Percentiles rank a stretch among this genome's conserved stretches.
These are phyloP conservation scores for Lactuca saligna DNA, from an alignment of 129 eudicot species.

Conservation along the genomic window DNA sequence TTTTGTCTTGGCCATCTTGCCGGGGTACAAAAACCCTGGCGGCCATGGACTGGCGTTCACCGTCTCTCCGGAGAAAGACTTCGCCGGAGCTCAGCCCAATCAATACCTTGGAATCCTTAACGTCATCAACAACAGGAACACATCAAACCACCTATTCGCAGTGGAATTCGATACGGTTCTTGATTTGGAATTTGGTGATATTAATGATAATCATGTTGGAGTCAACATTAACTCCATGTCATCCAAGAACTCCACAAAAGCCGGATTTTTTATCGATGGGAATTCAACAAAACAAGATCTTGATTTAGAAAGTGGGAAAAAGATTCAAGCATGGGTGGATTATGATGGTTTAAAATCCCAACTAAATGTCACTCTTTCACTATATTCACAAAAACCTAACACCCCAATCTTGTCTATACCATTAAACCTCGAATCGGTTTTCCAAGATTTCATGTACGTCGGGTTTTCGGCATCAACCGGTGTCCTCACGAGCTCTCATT, in stretches of 20 bases:
- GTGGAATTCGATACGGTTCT: constrained; percentile 67
- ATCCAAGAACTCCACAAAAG: constrained; percentile 53
- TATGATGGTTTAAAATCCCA: constrained; percentile 43
- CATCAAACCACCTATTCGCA: constrained; percentile 64
- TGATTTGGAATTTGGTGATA: constrained; percentile 55
- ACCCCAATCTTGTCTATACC: constrained; percentile 44
- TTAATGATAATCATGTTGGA: constrained; percentile 68
- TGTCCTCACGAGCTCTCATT: constrained; percentile 67
- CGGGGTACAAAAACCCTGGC: constrained; percentile 49
- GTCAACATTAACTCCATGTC: constrained; percentile 52
- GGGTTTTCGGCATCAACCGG: constrained; percentile 86
- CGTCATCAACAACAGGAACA: constrained; percentile 45
- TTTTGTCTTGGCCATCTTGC: constrained; percentile 56
- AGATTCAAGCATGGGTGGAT: constrained; percentile 65
- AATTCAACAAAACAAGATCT: constrained; percentile 43
- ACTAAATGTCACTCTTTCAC: constrained; percentile 59
- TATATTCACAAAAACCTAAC: constrained; percentile 47
- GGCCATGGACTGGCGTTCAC: constrained; percentile 78
- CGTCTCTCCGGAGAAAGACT: constrained; percentile 41
- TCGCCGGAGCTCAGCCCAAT: constrained; percentile 51
- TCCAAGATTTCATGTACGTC: constrained; percentile 55
- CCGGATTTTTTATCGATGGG: constrained; percentile 41
- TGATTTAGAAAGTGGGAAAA: constrained; percentile 47
- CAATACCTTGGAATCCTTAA: constrained; percentile 66
- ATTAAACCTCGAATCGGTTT: constrained; percentile 49